Evolutionary conservation across 1,139 yeast genomes (phyloP).

Genomic region (Zygosaccharomyces sapae): DNA sequence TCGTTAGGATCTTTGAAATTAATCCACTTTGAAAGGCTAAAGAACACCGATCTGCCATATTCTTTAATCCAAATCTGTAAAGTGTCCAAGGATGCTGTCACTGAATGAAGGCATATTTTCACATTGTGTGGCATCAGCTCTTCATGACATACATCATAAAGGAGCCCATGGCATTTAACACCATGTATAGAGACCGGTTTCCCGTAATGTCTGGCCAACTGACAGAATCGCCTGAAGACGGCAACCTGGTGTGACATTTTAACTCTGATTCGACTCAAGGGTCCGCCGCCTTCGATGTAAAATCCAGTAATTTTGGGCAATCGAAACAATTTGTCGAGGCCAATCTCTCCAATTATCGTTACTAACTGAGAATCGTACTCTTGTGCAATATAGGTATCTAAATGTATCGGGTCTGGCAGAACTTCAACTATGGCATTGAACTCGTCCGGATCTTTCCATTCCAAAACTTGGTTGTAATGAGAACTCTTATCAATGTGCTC

Average conservation of each 20-base stretch:
- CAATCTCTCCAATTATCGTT: constrained; percentile 73
- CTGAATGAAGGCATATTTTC: constrained; percentile 70
- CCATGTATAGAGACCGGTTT: constrained; percentile 75
- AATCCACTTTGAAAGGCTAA: constrained; percentile 62
- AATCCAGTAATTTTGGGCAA: constrained; percentile 56
- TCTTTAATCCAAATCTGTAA: constrained; percentile 49
- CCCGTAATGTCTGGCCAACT: constrained; percentile 46
- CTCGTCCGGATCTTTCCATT: constrained; percentile 29
- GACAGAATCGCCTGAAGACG: constrained; percentile 50
- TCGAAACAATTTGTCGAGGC: constrained; percentile 73
- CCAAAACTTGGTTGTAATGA: constrained; percentile 54
- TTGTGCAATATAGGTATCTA: constrained; percentile 34
- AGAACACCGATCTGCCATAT: constrained; percentile 36
- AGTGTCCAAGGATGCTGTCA: constrained; percentile 75
- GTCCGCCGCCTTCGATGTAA: constrained; percentile 40
- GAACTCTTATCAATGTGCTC: constrained; percentile 26
- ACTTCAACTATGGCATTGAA: constrained; percentile 41
- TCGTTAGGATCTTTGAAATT: constrained; percentile 40
- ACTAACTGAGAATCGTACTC: constrained; percentile 40
- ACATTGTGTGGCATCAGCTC: constrained; percentile 21
- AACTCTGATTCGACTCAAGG: constrained; percentile 48
- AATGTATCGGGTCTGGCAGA: constrained; percentile 59
- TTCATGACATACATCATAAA: constrained; percentile 45
- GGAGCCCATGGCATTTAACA: constrained; percentile 67
- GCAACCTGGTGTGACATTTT: constrained; percentile 58